These are phyloP conservation scores for Crotalaria pallida DNA, from an alignment of 306 rosid genomes.

Conservation along the genomic window DNA sequence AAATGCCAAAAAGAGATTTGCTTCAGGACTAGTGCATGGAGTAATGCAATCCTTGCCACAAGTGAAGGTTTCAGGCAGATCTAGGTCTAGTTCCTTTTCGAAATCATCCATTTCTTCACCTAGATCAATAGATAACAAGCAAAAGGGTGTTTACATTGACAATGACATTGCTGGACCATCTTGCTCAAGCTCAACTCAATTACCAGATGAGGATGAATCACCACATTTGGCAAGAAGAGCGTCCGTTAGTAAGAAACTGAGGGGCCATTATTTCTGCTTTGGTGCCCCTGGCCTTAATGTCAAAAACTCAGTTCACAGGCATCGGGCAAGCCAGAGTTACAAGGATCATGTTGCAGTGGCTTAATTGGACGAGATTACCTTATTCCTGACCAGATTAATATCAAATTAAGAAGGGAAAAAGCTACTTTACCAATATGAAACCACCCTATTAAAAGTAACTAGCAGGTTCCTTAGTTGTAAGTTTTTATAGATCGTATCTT, in stretches of 20 bases:
- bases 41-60: conserved; percentile 66
- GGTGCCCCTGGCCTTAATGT: conserved; percentile 57
- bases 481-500: conserved; percentile 14
- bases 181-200: conserved; percentile 47
- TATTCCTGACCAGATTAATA: conserved; percentile 23
- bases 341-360: conserved; percentile 64
- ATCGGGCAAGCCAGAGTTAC: conserved; percentile 41
- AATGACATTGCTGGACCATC: conserved; percentile 66
- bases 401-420: neutral
- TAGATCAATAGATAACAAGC: conserved; percentile 62
- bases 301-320: conserved; percentile 48
- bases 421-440: conserved; percentile 13
- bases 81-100: conserved; percentile 87
- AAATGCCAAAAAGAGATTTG: conserved; percentile 86
- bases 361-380: conserved; percentile 26
- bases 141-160: conserved; percentile 59
- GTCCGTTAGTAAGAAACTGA: conserved; percentile 37
- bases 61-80: conserved; percentile 45
- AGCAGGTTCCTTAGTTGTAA: conserved; percentile 17
- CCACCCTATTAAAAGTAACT: neutral
- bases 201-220: conserved; percentile 27
- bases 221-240: conserved; percentile 38
- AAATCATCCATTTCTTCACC: conserved; percentile 79
- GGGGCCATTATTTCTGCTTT: conserved; percentile 81
- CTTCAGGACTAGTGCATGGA: conserved; percentile 66